These are phyloP conservation scores for Dryadomyces sulphureus DNA, from an alignment of 2,329 filamentous ascomycete species.

Conservation along the genomic window DNA sequence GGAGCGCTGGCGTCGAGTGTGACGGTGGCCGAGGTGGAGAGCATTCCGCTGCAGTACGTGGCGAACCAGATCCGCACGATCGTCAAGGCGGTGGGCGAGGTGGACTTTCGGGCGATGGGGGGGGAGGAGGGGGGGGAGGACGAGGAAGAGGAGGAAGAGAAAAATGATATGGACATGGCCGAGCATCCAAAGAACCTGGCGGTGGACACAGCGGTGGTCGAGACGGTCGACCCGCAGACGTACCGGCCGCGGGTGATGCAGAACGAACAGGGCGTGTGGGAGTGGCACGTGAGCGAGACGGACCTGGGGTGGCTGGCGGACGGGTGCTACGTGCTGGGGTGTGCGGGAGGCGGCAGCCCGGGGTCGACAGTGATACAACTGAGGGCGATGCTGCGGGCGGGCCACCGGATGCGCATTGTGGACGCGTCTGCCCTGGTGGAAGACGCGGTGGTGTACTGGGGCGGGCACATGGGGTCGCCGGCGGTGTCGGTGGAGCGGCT, in stretches of 20 bases:
- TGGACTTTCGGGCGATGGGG: not conserved
- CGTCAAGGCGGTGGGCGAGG: conserved; percentile 38
- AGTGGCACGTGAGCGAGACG: conserved; percentile 28
- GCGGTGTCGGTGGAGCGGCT: conserved; percentile 26
- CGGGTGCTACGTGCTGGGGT: conserved; percentile 30
- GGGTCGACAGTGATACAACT: conserved; percentile 19
- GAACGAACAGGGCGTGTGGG: conserved; percentile 11
- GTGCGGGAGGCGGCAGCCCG: conserved; percentile 27
- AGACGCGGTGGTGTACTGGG: conserved; percentile 26
- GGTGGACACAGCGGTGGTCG: not conserved
- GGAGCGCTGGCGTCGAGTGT: conserved; percentile 29
- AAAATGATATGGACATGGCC: conserved; percentile 6
- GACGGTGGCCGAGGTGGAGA: conserved; percentile 35
- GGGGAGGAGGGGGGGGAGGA: not conserved
- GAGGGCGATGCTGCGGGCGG: conserved; percentile 21
- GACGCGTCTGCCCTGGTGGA: conserved; percentile 25
- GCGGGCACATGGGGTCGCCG: conserved; percentile 27
- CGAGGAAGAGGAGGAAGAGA: conserved; percentile 2
- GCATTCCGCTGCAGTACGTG: conserved; percentile 38
- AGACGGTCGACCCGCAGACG: conserved; percentile 16
- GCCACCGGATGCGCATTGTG: conserved; percentile 22
- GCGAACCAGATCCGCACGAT: conserved; percentile 36
- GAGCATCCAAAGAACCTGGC: conserved; percentile 19
- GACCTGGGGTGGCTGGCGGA: conserved; percentile 29
- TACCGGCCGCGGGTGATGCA: conserved; percentile 21